phyloP scores from a whole-genome alignment of 2,329 filamentous ascomycete species.

The Chalara sp. region DNA sequence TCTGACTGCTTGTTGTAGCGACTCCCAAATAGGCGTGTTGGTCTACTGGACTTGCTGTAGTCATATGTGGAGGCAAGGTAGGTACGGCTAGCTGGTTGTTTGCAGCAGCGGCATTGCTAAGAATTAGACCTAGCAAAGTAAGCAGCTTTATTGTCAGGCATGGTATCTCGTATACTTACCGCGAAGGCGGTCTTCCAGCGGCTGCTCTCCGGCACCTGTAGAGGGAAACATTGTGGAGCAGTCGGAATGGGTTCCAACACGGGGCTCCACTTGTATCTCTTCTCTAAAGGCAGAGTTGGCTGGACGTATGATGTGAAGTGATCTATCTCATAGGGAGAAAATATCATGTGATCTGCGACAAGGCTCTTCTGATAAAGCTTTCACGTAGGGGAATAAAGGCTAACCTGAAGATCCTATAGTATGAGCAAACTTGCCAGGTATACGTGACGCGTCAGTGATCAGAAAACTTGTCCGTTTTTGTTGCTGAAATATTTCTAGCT shows the following conservation, averaged over 20 bases:
- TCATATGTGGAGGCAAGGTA: slow-evolving; percentile 16
- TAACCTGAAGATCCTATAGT: too few relatives aligned
- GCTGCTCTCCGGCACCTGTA: background rate
- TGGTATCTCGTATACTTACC: background rate
- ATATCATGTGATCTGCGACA: too few relatives aligned
- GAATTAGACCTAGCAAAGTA: slow-evolving; percentile 42
- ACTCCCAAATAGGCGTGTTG: slow-evolving; percentile 17
- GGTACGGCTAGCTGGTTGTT: slow-evolving; percentile 7
- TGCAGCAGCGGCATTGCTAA: slow-evolving; percentile 38
- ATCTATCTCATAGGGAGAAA: too few relatives aligned
- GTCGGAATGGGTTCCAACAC: background rate
- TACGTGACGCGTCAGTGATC: too few relatives aligned
- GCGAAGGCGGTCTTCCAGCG: slow-evolving; percentile 50
- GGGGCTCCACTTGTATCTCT: too few relatives aligned
- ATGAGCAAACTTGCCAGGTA: too few relatives aligned
- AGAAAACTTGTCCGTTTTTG: too few relatives aligned
- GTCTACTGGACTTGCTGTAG: slow-evolving; percentile 9
- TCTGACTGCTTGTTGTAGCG: background rate
- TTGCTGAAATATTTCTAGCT: too few relatives aligned
- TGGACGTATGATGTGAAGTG: too few relatives aligned
- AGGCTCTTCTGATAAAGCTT: too few relatives aligned
- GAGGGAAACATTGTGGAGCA: slow-evolving; percentile 5
- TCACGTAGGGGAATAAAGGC: too few relatives aligned
- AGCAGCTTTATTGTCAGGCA: background rate
- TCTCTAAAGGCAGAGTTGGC: too few relatives aligned